Evolutionary conservation across 1,284 basidiomycete genomes (phyloP).

Genomic region (Sporisorium scitamineum): DNA sequence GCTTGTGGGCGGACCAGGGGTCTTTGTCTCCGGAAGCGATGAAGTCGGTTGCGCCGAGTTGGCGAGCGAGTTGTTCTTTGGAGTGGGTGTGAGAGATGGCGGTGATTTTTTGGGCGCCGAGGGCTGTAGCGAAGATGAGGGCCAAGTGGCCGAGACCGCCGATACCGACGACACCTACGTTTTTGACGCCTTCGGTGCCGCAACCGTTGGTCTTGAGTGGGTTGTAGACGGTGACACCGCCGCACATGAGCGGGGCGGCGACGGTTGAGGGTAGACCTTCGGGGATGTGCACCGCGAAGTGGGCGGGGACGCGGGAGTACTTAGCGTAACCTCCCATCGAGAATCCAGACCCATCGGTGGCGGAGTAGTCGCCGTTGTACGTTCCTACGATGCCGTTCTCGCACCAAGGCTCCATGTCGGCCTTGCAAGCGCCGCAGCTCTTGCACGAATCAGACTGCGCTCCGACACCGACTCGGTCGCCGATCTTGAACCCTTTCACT

Average conservation of each 20-base stretch:
- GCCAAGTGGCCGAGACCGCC: conserved; percentile 65
- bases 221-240: conserved; percentile 64
- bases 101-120: conserved; percentile 59
- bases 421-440: conserved; percentile 74
- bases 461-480: conserved; percentile 77
- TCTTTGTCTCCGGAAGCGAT: conserved; percentile 51
- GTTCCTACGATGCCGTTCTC: conserved; percentile 47
- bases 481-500: conserved; percentile 74
- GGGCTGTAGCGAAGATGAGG: conserved; percentile 60
- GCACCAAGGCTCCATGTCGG: conserved; percentile 55
- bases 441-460: conserved; percentile 75
- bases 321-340: conserved; percentile 60
- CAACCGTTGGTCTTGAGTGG: conserved; percentile 63
- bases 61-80: conserved; percentile 55
- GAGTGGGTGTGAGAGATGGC: conserved; percentile 58
- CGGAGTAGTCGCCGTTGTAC: conserved; percentile 72
- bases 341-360: conserved; percentile 69
- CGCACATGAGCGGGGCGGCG: conserved; percentile 66
- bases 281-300: conserved; percentile 66
- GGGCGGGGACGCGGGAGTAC: conserved; percentile 56
- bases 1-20: conserved; percentile 57
- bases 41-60: conserved; percentile 60
- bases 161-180: conserved; percentile 62
- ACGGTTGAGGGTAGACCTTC: conserved; percentile 57
- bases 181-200: conserved; percentile 52